Evolutionary conservation across 2,329 filamentous ascomycete genomes (phyloP).

Genomic region (Colletotrichum sp.): DNA sequence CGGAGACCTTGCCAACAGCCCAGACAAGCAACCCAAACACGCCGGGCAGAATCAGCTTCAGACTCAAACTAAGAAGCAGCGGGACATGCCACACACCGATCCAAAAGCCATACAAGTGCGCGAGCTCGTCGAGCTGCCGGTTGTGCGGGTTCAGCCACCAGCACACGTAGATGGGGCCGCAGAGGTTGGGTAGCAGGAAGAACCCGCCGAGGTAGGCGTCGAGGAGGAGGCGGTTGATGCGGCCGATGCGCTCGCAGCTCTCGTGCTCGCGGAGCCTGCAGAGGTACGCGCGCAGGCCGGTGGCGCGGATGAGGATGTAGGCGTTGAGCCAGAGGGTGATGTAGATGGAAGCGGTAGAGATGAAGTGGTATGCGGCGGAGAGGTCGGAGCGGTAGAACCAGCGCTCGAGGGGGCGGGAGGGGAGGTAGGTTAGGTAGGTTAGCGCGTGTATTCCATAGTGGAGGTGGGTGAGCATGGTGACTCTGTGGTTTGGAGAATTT

Average conservation of each 20-base stretch:
- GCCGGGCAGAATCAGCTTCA: neutral
- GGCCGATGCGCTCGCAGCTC: neutral
- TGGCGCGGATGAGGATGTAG: neutral
- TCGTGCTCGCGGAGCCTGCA: neutral
- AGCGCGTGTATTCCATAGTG: neutral
- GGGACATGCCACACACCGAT: constrained; percentile 3
- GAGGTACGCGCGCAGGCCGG: neutral
- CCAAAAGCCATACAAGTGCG: constrained; percentile 9
- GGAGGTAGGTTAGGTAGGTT: neutral
- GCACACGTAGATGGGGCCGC: neutral
- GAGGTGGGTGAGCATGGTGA: neutral
- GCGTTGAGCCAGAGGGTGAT: neutral
- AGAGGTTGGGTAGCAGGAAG: constrained; percentile 8
- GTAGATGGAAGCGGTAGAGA: neutral
- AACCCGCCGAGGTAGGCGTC: neutral
- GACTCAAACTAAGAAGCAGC: neutral
- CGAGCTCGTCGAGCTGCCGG: neutral
- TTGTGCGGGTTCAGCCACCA: neutral
- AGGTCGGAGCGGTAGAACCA: constrained; percentile 6
- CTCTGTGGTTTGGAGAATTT: neutral
- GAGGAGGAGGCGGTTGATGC: neutral
- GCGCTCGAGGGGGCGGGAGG: neutral
- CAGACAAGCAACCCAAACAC: neutral
- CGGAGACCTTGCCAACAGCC: neutral
- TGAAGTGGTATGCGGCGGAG: neutral